phyloP scores from a whole-genome alignment of 1,284 basidiomycete species.

The Coniophora puteana region DNA sequence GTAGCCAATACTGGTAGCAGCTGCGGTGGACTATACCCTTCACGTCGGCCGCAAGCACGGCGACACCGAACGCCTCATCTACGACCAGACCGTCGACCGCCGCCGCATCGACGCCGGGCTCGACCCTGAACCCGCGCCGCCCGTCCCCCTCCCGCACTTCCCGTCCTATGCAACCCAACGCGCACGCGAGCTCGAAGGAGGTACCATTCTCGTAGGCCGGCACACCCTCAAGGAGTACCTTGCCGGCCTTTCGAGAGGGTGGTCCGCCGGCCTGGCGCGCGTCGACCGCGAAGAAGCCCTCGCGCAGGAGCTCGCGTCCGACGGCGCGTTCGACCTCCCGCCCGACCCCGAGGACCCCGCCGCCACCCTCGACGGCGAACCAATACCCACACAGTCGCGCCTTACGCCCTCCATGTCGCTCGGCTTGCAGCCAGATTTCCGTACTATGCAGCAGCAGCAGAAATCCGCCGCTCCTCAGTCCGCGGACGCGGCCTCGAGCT shows the following conservation, averaged over 20 bases:
- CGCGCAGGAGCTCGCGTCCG: conserved; percentile 63
- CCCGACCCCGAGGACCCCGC: conserved; percentile 28
- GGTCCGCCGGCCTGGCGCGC: conserved; percentile 70
- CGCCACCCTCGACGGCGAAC: conserved; percentile 28
- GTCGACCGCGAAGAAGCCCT: conserved; percentile 78
- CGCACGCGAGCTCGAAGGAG: conserved; percentile 73
- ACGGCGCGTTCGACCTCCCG: conserved; percentile 76
- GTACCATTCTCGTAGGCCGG: conserved; percentile 85
- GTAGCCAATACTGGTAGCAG: conserved; percentile 91
- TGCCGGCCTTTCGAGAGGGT: conserved; percentile 82
- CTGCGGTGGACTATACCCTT: conserved; percentile 90
- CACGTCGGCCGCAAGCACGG: conserved; percentile 82
- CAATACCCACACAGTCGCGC: conserved; percentile 37
- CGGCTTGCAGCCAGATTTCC: too few species aligned
- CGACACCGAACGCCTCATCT: conserved; percentile 73
- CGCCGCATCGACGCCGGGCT: conserved; percentile 62
- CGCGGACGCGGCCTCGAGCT: conserved; percentile 15
- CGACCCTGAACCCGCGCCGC: conserved; percentile 43
- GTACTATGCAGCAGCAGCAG: too few species aligned
- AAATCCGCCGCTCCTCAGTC: conserved; percentile 29
- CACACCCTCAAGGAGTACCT: conserved; percentile 95
- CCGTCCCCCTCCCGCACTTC: conserved; percentile 54
- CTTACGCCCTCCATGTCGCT: conserved; percentile 36
- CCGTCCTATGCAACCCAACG: conserved; percentile 54
- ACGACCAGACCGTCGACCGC: conserved; percentile 66